A percentile compares a stretch with the other conserved stretches of the same genome.
Evolutionary conservation across 805 yeast species (phyloP).

Genomic region (Nakazawaea anatomiae): DNA sequence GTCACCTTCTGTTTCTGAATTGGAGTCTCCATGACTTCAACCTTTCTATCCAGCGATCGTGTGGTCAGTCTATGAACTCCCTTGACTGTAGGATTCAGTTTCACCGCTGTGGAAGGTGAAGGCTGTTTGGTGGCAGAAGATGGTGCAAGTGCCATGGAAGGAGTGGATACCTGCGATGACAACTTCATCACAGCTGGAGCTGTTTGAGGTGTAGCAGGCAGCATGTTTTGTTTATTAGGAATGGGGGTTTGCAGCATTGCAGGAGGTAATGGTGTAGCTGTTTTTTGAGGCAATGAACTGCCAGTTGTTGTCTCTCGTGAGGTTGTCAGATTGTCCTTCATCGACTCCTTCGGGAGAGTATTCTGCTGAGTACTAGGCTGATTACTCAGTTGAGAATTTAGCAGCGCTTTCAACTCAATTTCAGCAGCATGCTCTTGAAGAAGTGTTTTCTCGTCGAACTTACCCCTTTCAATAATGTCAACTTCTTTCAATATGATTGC

Average conservation of each 20-base stretch:
- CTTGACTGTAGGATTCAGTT: slow-evolving; percentile 4
- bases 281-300: background rate
- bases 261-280: slow-evolving; percentile 8
- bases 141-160: background rate
- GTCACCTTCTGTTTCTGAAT: slow-evolving; percentile 10
- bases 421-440: slow-evolving; percentile 19
- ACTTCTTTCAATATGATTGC: slow-evolving; percentile 30
- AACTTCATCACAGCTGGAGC: background rate
- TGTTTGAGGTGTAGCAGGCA: background rate
- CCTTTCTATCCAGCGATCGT: slow-evolving; percentile 4
- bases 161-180: background rate
- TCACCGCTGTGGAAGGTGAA: slow-evolving; percentile 6
- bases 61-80: slow-evolving; percentile 12
- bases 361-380: background rate
- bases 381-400: background rate
- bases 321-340: background rate
- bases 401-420: slow-evolving; percentile 14
- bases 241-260: slow-evolving; percentile 1
- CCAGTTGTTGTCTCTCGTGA: no score
- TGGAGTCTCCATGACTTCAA: slow-evolving; percentile 10
- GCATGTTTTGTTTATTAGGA: background rate
- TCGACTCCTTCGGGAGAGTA: background rate
- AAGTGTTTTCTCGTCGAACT: slow-evolving; percentile 29
- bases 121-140: background rate
- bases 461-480: slow-evolving; percentile 34